Evolutionary conservation across 805 yeast species (phyloP), one percentile per base, ranked within the genome.

Genomic region (Candida railenensis): DNA sequence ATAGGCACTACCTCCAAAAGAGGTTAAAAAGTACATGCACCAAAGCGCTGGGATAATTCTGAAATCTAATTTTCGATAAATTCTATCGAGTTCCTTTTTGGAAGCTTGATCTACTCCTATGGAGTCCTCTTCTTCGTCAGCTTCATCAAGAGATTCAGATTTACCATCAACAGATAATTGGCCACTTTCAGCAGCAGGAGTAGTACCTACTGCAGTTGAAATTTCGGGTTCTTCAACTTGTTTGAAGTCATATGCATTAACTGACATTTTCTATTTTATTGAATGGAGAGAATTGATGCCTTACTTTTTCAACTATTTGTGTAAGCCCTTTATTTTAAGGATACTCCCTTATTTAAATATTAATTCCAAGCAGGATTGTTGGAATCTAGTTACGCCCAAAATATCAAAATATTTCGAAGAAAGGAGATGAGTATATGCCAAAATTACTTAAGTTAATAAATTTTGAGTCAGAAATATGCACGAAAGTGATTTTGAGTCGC

Each of bases 11-110:
- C 82, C 73, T 1, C 94, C 95, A 61, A 85, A 87, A 1, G 95
- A 87, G 1, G 90, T 81, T 44, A 89, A 67, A 57, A 88, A 88
- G 61, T 88, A 88, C 41, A 88, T 66, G 39, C 80, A 69, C 96
- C 96, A 88, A 47, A 88, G 68, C 0, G 92, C 90, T 2, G 96
- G 95, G 48, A 88, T 84, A 56, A 87, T 86, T 44, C 95, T 73
- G 40, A 61, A 58, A 59, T 87, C 96, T 20, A 87, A 68, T 55
- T 78, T 80, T 42, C 85, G 62, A 61, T 87, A 83, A 32, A 82
- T 69, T 36, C 63, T 66, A 55, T 83, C 82, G 37, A 83, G 65
- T 42, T 71, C 65, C 39, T 67, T 66, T 11, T 42, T 33, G 40
- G 51, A 51, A 34, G 41, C 32, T 7, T 33, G 37, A 2, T 38